A percentile compares a stretch with the other conserved stretches of the same genome.
Conservation (phyloP, 176 grass and related monocot genomes). For the Echinochloa phyllopogon region DNA sequence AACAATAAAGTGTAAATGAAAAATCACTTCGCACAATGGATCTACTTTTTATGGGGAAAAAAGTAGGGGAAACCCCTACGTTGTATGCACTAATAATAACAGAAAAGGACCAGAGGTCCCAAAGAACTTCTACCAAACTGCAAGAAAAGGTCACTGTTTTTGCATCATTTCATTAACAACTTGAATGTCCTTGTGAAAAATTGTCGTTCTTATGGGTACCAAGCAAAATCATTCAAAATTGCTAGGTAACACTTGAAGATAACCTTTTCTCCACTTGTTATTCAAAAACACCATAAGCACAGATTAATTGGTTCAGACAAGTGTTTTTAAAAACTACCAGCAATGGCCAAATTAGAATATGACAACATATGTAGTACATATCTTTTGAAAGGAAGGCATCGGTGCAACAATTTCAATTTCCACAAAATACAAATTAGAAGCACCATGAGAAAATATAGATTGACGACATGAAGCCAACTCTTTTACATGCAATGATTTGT, state of each 20-base stretch:
- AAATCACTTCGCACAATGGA: not conserved
- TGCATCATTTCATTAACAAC: not conserved
- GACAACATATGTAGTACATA: slow-evolving; percentile 11
- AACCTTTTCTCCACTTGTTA: not conserved
- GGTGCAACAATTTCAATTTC: not conserved
- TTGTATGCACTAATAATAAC: not conserved
- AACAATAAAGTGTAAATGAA: not conserved
- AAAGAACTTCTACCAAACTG: slow-evolving; percentile 15
- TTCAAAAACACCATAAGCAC: not conserved
- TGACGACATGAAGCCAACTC: not conserved
- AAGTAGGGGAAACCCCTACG: not conserved
- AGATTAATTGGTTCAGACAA: not conserved
- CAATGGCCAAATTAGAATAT: slow-evolving; percentile 23
- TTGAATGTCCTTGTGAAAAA: not conserved
- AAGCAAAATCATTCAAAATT: slow-evolving; percentile 8
- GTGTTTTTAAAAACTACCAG: not conserved
- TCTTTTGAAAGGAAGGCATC: not conserved
- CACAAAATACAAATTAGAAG: not conserved
- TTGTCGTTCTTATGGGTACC: not conserved
- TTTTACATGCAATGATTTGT: slow-evolving; percentile 10
- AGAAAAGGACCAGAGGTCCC: not conserved
- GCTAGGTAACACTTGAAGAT: slow-evolving; percentile 12
- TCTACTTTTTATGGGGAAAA: not conserved
- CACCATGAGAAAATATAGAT: not conserved
- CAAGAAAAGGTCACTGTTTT: not conserved